Evolutionary conservation across 306 rosid genomes (phyloP).

Genomic region (Medicago arabica): DNA sequence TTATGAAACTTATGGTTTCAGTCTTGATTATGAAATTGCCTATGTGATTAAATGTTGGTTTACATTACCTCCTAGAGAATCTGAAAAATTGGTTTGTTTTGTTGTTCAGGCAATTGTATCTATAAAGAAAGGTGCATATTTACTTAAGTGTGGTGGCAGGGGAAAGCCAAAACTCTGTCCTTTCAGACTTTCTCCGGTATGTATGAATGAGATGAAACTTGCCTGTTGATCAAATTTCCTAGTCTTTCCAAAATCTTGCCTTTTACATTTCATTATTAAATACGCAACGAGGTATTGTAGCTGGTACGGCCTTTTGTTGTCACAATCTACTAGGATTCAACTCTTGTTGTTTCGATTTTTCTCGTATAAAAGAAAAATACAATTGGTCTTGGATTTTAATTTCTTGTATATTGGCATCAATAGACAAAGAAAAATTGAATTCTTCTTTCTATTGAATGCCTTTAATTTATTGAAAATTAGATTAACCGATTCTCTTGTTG

Average conservation of each 20-base stretch:
- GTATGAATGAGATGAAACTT: constrained; percentile 28
- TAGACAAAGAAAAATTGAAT: not conserved
- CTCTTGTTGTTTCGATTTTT: not conserved
- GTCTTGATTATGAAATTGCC: not conserved
- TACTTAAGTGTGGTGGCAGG: constrained; percentile 73
- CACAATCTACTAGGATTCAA: not conserved
- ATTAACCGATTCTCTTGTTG: not conserved
- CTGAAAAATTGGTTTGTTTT: constrained; percentile 35
- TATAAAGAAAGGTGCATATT: constrained; percentile 83
- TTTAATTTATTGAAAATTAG: not conserved
- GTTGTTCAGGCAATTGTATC: constrained; percentile 76
- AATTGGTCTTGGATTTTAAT: not conserved
- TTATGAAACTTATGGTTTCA: not conserved
- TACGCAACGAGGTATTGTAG: not conserved
- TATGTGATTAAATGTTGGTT: not conserved
- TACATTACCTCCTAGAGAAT: constrained; percentile 8
- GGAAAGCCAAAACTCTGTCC: constrained; percentile 88
- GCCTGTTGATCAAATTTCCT: constrained; percentile 16
- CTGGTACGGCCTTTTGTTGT: not conserved
- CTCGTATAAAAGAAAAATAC: not conserved
- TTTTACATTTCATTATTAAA: not conserved
- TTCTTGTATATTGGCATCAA: not conserved
- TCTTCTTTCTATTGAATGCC: not conserved
- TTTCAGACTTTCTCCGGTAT: constrained; percentile 81
- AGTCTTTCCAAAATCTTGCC: not conserved